Evolutionary conservation across 2,329 filamentous ascomycete species (phyloP).

Genomic region (Rhynchosporium agropyri): DNA sequence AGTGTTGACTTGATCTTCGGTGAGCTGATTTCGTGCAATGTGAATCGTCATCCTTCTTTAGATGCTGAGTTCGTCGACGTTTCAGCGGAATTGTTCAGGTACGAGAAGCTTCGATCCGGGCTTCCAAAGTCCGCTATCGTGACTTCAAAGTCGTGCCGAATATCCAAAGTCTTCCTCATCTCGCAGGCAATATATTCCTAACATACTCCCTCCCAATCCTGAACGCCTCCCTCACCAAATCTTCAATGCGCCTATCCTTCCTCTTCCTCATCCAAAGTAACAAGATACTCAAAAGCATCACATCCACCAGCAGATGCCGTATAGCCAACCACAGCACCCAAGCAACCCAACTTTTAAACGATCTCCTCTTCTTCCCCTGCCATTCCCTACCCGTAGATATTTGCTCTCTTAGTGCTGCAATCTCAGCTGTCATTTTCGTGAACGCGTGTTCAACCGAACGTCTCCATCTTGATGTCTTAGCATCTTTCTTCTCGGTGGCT

Average conservation of each 20-base stretch:
- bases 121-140: neutral
- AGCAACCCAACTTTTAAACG: conserved; percentile 68
- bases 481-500: conserved; percentile 42
- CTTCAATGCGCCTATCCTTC: conserved; percentile 72
- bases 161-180: conserved; percentile 30
- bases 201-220: conserved; percentile 60
- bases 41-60: neutral
- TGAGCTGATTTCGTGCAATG: neutral
- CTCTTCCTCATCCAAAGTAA: conserved; percentile 72
- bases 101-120: neutral
- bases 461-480: conserved; percentile 65
- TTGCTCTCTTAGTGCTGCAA: conserved; percentile 90
- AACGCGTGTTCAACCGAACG: conserved; percentile 82
- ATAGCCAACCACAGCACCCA: conserved; percentile 70
- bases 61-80: neutral
- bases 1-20: neutral
- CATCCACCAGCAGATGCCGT: conserved; percentile 76
- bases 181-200: conserved; percentile 58
- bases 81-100: neutral
- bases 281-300: conserved; percentile 65
- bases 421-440: conserved; percentile 87
- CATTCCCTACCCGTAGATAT: conserved; percentile 77
- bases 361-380: conserved; percentile 65
- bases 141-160: neutral
- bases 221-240: conserved; percentile 68